Base-by-base conservation (phyloP, 1,284 basidiomycete species). In the Apiotrichum mycotoxinovorans region DNA sequence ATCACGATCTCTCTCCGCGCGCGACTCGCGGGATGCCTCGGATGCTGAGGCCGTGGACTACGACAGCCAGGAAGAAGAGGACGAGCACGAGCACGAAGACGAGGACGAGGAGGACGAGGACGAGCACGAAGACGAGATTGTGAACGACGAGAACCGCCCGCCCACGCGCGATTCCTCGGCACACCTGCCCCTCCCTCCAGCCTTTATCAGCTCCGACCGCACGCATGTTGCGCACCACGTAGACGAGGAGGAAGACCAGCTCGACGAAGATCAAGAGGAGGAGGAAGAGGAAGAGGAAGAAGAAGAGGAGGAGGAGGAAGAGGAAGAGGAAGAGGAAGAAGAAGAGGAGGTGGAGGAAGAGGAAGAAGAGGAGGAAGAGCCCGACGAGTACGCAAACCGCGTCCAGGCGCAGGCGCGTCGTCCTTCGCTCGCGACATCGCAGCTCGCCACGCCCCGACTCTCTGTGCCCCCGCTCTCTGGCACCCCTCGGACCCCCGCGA, bases 231-330 rank as follows among this genome's bases (percentile, higher is more conserved):
- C 38, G 5, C 25, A 20, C 2, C 18, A 23, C 23, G 17, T 30
- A 27, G 22, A 18, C 25, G 37, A 47, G 33, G 40, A 46, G 37
- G 12, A 37, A 30, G 35, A 30, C 1, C 50, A 57, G 18, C 20
- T 27, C 2, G 57, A 54, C 22, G 51, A 30, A 12, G 38, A 20
- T 35, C 45, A 51, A 4, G 57, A 57, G 8, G 56, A 57, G 9
- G 20, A 12, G 20, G 30, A 20, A 7, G 23, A 34, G 47, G 12
- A 33, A 26, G 30, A 22, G 17, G 49, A 48, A 34, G 41, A 47
- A 25, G 46, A 46, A 17, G 27, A 23, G 22, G 52, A 54, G 2
- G 27, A 47, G 17, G 53, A 56, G 22, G 57, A 54, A 11, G 54
- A 52, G 20, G 54, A 51, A 10, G 41, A 45, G 20, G 51, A 48